Percentiles rank a stretch among this genome's conserved stretches.
Conservation (phyloP, 1,284 basidiomycete species). For the Neotropicomus parvogracilis region DNA sequence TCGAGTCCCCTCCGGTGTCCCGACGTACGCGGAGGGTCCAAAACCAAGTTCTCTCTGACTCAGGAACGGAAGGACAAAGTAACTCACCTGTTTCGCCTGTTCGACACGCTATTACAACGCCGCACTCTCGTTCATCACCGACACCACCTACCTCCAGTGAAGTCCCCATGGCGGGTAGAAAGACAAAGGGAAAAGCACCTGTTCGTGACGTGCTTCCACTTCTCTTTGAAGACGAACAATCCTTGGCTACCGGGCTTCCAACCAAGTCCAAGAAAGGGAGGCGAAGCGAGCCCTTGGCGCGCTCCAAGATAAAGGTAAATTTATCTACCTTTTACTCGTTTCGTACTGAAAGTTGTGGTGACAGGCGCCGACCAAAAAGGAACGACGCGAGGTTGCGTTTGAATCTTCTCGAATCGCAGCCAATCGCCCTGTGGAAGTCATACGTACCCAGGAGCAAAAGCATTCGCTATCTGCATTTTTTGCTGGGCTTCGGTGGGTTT, state of each 20-base stretch:
- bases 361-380: constrained; percentile 34
- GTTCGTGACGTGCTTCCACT: constrained; percentile 32
- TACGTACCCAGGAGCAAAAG: constrained; percentile 27
- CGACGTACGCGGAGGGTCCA: constrained; percentile 9
- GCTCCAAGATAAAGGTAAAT: constrained; percentile 29
- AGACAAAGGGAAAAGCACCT: constrained; percentile 30
- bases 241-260: constrained; percentile 11
- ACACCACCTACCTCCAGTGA: constrained; percentile 35
- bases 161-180: constrained; percentile 22
- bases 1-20: constrained; percentile 12
- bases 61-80: constrained; percentile 22
- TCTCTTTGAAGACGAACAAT: constrained; percentile 21
- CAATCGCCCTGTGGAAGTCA: constrained; percentile 29
- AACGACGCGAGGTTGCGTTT: constrained; percentile 25
- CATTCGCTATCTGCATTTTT: constrained; percentile 25
- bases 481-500: constrained; percentile 22
- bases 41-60: constrained; percentile 18
- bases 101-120: constrained; percentile 31
- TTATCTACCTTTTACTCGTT: neutral
- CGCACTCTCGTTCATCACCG: constrained; percentile 30
- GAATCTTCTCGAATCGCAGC: constrained; percentile 33
- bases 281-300: constrained; percentile 9
- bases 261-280: constrained; percentile 23
- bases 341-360: constrained; percentile 5
- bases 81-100: constrained; percentile 29